Evolutionary conservation across 164 flowering plant species (phyloP), one percentile per base, ranked within the genome.

Genomic region (Vitis cinerea): DNA sequence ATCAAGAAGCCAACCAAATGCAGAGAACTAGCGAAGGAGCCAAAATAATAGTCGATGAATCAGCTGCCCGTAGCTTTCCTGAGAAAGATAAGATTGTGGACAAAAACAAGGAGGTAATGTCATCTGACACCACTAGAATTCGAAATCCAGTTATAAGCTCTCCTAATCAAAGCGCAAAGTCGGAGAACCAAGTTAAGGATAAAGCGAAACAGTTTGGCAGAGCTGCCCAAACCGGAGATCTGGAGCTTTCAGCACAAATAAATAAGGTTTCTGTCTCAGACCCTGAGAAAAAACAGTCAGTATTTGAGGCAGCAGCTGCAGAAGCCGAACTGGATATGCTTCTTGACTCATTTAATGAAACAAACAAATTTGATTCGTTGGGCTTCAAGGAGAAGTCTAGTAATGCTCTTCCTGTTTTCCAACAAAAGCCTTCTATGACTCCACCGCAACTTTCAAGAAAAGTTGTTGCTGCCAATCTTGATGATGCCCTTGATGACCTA

Each of bases 271-370:
- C 77, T 73, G 29, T 23, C 51, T 55, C 59, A 55, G 71, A 63
- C 19, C 17, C 73, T 10, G 50, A 56, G 59, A 74, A 70, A 51
- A 80, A 67, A 14, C 47, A 29, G n/a, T 31, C 76, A 37, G 16
- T 50, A 15, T 83, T 87, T 72, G 76, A 86, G 72, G 88, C 87
- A 53, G 68, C 83, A 44, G 75, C 80, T 65, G 85, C 86, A 16
- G 95, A 90, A 73, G 85, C 85, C 14, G 98, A 89, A 64, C 89
- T 93, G 23, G 94, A 90, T 71, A 77, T 84, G 83, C 94, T 93
- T 71, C 91, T 93, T 3, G 77, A 83, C 63, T 88, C 96, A 8
- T 77, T 88, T 31, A 63, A 52, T 65, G 91, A 83, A 67, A 74
- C 79, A 10, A 74, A 79, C 53, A 10, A 74, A 48, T 58, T 50